Evolutionary conservation across 495 filamentous ascomycete species (phyloP).

Genomic region (Sordaria brevicollis): DNA sequence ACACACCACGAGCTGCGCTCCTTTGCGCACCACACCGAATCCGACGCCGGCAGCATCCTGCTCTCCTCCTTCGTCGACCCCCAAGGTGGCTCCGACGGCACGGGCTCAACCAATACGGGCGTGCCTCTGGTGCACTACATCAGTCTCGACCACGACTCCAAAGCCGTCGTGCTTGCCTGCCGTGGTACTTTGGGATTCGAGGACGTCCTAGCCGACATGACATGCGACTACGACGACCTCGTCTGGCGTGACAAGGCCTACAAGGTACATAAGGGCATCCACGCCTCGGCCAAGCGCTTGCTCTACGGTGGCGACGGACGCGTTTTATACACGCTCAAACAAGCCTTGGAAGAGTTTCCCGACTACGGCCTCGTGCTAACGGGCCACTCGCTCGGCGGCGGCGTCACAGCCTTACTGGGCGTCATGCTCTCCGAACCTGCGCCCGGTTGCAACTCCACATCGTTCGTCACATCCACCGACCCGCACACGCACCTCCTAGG

Average conservation of each 20-base stretch:
- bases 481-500: constrained; percentile 32
- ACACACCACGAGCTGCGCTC: constrained; percentile 57
- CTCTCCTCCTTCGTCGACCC: constrained; percentile 69
- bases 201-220: constrained; percentile 71
- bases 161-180: constrained; percentile 65
- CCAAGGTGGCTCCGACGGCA: constrained; percentile 60
- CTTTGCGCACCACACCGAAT: constrained; percentile 60
- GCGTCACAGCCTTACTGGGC: constrained; percentile 62
- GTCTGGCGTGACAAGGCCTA: constrained; percentile 55
- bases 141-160: constrained; percentile 65
- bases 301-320: constrained; percentile 54
- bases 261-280: constrained; percentile 76
- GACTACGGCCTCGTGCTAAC: constrained; percentile 69
- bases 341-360: constrained; percentile 59
- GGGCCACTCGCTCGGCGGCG: constrained; percentile 68
- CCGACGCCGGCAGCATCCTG: constrained; percentile 58
- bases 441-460: constrained; percentile 17
- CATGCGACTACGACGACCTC: constrained; percentile 70
- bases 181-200: constrained; percentile 73
- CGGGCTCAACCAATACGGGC: constrained; percentile 61
- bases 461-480: constrained; percentile 38
- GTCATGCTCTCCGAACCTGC: constrained; percentile 60
- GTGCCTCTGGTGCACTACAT: constrained; percentile 74
- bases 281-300: constrained; percentile 62
- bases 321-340: constrained; percentile 56